Evolutionary conservation across 2,329 filamentous ascomycete genomes (phyloP).

Genomic region (Nothophaeocryptopus gaeumannii): DNA sequence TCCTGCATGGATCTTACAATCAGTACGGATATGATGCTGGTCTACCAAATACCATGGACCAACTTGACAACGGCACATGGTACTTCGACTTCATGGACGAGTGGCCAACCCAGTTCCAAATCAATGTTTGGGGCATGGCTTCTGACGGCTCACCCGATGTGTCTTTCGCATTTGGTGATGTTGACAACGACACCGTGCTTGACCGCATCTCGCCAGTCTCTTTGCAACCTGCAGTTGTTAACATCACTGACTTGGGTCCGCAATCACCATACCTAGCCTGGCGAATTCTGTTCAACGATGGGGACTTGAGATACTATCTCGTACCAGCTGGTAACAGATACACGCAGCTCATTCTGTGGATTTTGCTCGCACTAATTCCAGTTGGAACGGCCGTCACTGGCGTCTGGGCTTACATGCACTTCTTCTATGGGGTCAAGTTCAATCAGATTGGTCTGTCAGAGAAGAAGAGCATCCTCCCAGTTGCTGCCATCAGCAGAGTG

Average conservation of each 20-base stretch:
- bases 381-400: slow-evolving; percentile 49
- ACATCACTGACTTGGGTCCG: slow-evolving; percentile 55
- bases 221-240: slow-evolving; percentile 55
- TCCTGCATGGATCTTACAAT: slow-evolving; percentile 62
- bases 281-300: slow-evolving; percentile 56
- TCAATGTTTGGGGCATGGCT: slow-evolving; percentile 67
- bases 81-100: slow-evolving; percentile 60
- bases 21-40: slow-evolving; percentile 63
- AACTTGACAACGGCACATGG: slow-evolving; percentile 53
- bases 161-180: slow-evolving; percentile 58
- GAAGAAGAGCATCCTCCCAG: slow-evolving; percentile 41
- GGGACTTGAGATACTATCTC: slow-evolving; percentile 51
- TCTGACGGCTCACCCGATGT: slow-evolving; percentile 61
- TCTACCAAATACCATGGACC: slow-evolving; percentile 52
- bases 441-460: slow-evolving; percentile 57
- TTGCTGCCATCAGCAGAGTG: slow-evolving; percentile 23
- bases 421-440: slow-evolving; percentile 63
- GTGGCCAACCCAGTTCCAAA: slow-evolving; percentile 60
- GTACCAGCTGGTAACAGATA: slow-evolving; percentile 54
- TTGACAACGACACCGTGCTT: slow-evolving; percentile 58
- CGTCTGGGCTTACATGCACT: slow-evolving; percentile 58
- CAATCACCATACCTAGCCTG: slow-evolving; percentile 56
- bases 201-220: slow-evolving; percentile 62
- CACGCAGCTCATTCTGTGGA: slow-evolving; percentile 54
- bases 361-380: slow-evolving; percentile 55